phyloP scores from a whole-genome alignment of 805 yeast genomes.

The Candida koratica region DNA sequence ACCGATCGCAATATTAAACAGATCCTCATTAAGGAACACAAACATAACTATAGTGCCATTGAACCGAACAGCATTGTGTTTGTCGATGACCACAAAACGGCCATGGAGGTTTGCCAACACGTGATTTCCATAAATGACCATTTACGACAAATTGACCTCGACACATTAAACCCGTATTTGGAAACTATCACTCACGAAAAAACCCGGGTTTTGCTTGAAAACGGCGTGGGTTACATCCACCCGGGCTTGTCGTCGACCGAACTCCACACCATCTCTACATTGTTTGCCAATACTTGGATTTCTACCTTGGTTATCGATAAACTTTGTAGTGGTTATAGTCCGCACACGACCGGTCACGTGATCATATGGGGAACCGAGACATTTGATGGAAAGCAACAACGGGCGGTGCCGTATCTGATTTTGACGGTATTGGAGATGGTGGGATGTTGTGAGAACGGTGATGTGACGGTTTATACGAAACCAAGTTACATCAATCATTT shows the following conservation, averaged over 20 bases:
- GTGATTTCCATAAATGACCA: slow-evolving; percentile 32
- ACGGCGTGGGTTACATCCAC: slow-evolving; percentile 66
- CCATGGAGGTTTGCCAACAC: slow-evolving; percentile 7
- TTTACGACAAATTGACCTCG: slow-evolving; percentile 39
- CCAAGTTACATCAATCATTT: slow-evolving; percentile 57
- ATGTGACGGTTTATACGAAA: slow-evolving; percentile 52
- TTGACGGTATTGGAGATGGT: slow-evolving; percentile 65
- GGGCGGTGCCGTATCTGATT: slow-evolving; percentile 65
- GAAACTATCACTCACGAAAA: slow-evolving; percentile 44
- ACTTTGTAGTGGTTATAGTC: slow-evolving; percentile 48
- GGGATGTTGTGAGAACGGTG: slow-evolving; percentile 37
- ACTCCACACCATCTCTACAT: slow-evolving; percentile 47
- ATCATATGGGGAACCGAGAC: slow-evolving; percentile 67
- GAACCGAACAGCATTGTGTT: slow-evolving; percentile 12
- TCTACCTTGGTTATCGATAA: slow-evolving; percentile 57
- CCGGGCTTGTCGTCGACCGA: slow-evolving; percentile 57
- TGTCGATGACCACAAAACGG: slow-evolving; percentile 7
- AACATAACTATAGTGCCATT: slow-evolving; percentile 32
- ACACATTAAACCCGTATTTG: slow-evolving; percentile 39
- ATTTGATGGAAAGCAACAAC: slow-evolving; percentile 70
- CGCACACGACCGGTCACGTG: slow-evolving; percentile 48
- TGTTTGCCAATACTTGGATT: slow-evolving; percentile 50
- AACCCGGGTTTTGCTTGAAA: slow-evolving; percentile 39
- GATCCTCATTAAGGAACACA: slow-evolving; percentile 50
- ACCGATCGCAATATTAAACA: slow-evolving; percentile 57